Conservation (phyloP, 2,329 filamentous ascomycete species). For the Alternaria consortialis region DNA sequence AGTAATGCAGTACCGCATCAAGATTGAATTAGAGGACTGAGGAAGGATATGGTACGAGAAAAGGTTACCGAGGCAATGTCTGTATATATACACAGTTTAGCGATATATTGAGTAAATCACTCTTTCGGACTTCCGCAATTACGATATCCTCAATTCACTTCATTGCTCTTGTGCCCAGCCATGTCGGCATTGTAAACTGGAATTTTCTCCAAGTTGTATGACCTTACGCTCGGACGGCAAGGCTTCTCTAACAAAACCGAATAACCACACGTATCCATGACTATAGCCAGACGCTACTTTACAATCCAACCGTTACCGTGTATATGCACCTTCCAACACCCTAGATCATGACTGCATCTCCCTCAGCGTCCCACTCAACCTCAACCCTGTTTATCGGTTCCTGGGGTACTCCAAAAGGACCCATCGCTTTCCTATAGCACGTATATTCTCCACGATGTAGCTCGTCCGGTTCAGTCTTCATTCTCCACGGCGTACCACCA, state of each 20-base stretch:
- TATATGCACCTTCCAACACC: not conserved
- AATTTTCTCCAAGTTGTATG: not conserved
- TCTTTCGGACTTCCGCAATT: not conserved
- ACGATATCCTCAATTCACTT: not conserved
- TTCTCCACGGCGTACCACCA: conserved; percentile 17
- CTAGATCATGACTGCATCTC: conserved; percentile 14
- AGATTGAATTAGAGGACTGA: not conserved
- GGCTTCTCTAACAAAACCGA: not conserved
- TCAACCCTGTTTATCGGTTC: not conserved
- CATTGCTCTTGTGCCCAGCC: no score
- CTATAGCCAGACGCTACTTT: not conserved
- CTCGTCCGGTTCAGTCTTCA: conserved; percentile 4
- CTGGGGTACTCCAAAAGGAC: not conserved
- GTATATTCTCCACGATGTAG: not conserved
- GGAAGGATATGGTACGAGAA: not conserved
- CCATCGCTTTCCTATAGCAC: not conserved
- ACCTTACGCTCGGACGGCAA: not conserved
- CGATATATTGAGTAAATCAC: not conserved
- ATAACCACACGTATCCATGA: not conserved
- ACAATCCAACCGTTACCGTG: not conserved
- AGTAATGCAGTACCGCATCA: not conserved
- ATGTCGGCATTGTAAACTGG: not conserved
- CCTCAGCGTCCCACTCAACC: conserved; percentile 19
- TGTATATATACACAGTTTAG: not conserved
- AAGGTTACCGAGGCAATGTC: not conserved